Evolutionary conservation across 441 rosid species (phyloP), one percentile per base, ranked within the genome.

Genomic region (Manihot esculenta): DNA sequence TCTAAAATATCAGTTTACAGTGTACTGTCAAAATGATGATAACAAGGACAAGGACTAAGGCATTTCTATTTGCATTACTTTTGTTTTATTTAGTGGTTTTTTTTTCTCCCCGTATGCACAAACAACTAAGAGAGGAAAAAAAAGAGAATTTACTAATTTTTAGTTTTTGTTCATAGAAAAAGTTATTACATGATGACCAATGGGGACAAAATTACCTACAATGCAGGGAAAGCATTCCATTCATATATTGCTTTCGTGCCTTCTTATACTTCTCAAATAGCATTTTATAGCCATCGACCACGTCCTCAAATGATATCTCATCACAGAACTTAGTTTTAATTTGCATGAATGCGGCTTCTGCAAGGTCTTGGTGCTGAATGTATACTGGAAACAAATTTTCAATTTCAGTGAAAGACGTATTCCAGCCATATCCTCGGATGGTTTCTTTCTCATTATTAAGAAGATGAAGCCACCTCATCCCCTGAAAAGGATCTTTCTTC

Each of bases 221-320:
- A 62, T 84, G 92, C 55, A 85, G 80, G 0, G 88, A 77, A 14
- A 84, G 79, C 89, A 87, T 84, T 69, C 89, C 89, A 48, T 84
- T 83, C 66, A 62, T 63, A 62, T 88, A 88, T 65, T 83, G 87
- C 70, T 77, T 84, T 74, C 88, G 84, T 44, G 73, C 76, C 66
- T 70, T 81, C 82, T 73, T 82, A 62, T 80, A 86, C 78, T 76
- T 81, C 57, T 72, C 83, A 49, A 81, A 76, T 64, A 88, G 69
- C 71, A 63, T 48, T 53, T 42, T 76, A 70, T 84, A 83, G 57
- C 53, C 63, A 24, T 68, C 69, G 53, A 72, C 62, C 55, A 76
- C 84, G 75, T 77, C 77, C 55, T 80, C 86, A 48, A 78, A 79
- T 59, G 63, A 62, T 11, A 78, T 82, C 68, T 82, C 79, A 14